A percentile compares a stretch with the other conserved stretches of the same genome.
Conservation (phyloP, 1,284 basidiomycete genomes). For the Phylloporus gajari region DNA sequence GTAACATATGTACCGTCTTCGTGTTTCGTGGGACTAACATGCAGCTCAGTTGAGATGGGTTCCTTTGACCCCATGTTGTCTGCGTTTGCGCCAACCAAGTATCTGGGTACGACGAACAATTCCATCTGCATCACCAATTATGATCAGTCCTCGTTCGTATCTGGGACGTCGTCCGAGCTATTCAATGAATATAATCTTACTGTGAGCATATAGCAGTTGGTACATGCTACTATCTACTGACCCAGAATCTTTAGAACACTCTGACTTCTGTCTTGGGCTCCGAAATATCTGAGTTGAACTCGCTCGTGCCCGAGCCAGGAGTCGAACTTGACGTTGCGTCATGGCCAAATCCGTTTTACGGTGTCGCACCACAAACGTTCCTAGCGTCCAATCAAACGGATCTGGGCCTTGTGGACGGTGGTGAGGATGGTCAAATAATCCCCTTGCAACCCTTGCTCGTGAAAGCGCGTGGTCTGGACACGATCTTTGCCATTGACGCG, state of each 20-base stretch:
- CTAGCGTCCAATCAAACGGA: conserved; percentile 42
- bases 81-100: conserved; percentile 55
- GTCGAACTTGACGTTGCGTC: conserved; percentile 41
- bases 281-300: conserved; percentile 39
- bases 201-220: conserved; percentile 37
- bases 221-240: not conserved
- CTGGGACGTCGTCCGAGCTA: conserved; percentile 54
- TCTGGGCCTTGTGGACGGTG: conserved; percentile 54
- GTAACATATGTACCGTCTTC: not conserved
- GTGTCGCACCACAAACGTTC: conserved; percentile 50
- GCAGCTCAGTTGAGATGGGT: conserved; percentile 44
- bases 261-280: conserved; percentile 28
- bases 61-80: conserved; percentile 58
- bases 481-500: conserved; percentile 64
- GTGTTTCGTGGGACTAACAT: conserved; percentile 25
- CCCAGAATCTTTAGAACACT: not conserved
- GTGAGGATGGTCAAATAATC: conserved; percentile 55
- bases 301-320: conserved; percentile 34
- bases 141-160: conserved; percentile 57
- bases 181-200: conserved; percentile 50
- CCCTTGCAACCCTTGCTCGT: conserved; percentile 66
- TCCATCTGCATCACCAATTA: conserved; percentile 59
- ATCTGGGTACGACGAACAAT: conserved; percentile 56
- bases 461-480: conserved; percentile 60
- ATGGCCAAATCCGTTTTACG: conserved; percentile 58